Base-by-base conservation (phyloP, 257 asterid genomes). In the Vinca minor region DNA sequence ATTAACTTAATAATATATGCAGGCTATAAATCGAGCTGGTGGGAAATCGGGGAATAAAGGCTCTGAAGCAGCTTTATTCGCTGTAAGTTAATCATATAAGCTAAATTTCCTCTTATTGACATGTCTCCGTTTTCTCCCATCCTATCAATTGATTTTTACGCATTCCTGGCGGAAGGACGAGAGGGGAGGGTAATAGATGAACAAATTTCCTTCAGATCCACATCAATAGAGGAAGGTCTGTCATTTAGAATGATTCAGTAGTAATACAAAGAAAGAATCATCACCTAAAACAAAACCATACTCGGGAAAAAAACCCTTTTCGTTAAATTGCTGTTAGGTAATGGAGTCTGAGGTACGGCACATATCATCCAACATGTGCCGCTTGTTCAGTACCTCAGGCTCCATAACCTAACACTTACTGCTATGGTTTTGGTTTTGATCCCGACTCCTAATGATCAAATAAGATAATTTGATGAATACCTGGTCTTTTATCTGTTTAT, bases 1-100 rank as follows among this genome's bases (percentile, higher is more conserved):
- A 17, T 44, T 42, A n/a, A n/a, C n/a, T n/a, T n/a, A n/a, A 44
- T 65, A 52, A 68, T 53, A 44, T 65, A 46, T 80, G 73, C 85
- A 91, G 96, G 98, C 96, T 66, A 44, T 88, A 44, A 82, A 91
- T 70, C 87, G 98, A 73, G 96, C 96, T 8, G 98, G 95, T 64
- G 98, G 98, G 12, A 91, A 91, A 70, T 74, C 96, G 2, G 96
- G 98, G 73, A 91, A 91, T 69, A 91, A 91, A 79, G 96, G 96
- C 47, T 73, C 96, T 59, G 98, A 91, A 84, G 85, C 96, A 50
- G 98, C 98, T 58, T 67, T 91, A 68, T 86, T 89, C 29, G 95
- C 96, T 36, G 97, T 87, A 85, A 91, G 97, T 84, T 13, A 48
- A 13, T 34, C 20, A 28, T 54, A 15, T 31, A n/a, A n/a, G 36